Percentiles rank a stretch among this genome's conserved stretches.
phyloP scores from a whole-genome alignment of 805 yeast species.

The Cyberlindnera xishuangbannaensis region DNA sequence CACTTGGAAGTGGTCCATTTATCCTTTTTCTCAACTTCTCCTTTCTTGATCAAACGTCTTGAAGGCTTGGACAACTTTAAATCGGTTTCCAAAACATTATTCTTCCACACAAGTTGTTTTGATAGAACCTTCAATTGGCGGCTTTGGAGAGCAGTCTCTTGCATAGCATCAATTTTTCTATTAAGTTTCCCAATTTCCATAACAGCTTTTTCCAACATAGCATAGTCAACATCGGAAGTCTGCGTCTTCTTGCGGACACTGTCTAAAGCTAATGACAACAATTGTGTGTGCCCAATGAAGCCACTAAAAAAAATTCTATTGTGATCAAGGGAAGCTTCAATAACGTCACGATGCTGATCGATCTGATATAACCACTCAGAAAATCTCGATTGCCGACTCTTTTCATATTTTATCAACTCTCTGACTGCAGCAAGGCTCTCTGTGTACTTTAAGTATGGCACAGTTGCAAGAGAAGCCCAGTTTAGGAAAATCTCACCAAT shows the following conservation, averaged over 20 bases:
- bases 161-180: conserved; percentile 52
- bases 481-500: conserved; percentile 56
- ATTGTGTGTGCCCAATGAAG: conserved; percentile 47
- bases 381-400: conserved; percentile 36
- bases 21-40: conserved; percentile 56
- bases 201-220: conserved; percentile 45
- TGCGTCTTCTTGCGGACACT: conserved; percentile 50
- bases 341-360: conserved; percentile 42
- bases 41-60: conserved; percentile 53
- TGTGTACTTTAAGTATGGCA: conserved; percentile 53
- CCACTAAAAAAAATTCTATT: conserved; percentile 54
- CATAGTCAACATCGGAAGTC: conserved; percentile 45
- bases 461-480: conserved; percentile 58
- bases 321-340: conserved; percentile 38
- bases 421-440: conserved; percentile 54
- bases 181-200: conserved; percentile 51
- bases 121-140: conserved; percentile 50
- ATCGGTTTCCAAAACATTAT: conserved; percentile 37
- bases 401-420: conserved; percentile 45
- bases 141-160: conserved; percentile 54
- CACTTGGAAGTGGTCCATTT: conserved; percentile 51
- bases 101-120: conserved; percentile 49
- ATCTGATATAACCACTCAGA: conserved; percentile 52
- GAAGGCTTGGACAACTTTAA: conserved; percentile 47
- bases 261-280: conserved; percentile 55